These are phyloP conservation scores for Leucoagaricus sp. DNA, from an alignment of 1,284 basidiomycete genomes.

Conservation along the genomic window DNA sequence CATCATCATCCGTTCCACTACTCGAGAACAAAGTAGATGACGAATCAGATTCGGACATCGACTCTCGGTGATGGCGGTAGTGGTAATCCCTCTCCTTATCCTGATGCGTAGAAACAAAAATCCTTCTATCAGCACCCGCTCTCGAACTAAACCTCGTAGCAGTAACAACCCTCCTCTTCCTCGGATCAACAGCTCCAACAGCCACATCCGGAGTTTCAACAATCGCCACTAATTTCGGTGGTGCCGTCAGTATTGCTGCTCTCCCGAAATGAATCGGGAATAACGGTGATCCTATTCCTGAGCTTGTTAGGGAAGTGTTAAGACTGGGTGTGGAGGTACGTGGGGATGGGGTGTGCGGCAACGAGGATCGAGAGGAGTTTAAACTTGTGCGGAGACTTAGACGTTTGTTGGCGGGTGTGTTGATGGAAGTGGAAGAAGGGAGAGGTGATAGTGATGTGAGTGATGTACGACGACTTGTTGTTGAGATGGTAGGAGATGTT, in stretches of 20 bases:
- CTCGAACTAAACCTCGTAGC: constrained; percentile 84
- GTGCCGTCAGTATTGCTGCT: constrained; percentile 73
- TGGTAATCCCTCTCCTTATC: constrained; percentile 50
- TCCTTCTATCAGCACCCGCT: constrained; percentile 74
- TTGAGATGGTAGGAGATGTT: constrained; percentile 36
- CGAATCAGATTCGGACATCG: no score
- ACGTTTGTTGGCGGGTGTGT: constrained; percentile 26
- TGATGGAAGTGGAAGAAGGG: constrained; percentile 17
- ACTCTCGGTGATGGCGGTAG: no score
- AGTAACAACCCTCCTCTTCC: constrained; percentile 80
- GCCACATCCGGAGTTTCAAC: constrained; percentile 84
- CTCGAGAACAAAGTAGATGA: not conserved
- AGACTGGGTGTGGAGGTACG: constrained; percentile 30
- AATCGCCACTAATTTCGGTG: constrained; percentile 75
- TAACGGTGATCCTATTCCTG: constrained; percentile 24
- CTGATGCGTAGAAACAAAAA: constrained; percentile 78
- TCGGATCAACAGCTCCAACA: constrained; percentile 78
- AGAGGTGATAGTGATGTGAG: constrained; percentile 32
- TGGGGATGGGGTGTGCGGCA: constrained; percentile 43
- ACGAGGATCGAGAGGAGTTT: constrained; percentile 30
- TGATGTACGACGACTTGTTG: constrained; percentile 48
- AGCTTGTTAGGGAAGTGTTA: no score
- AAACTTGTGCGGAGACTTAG: constrained; percentile 31
- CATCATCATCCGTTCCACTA: constrained; percentile 21
- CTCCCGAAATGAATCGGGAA: constrained; percentile 60